These are phyloP conservation scores for Cordyceps fumosorosea DNA, from an alignment of 2,329 filamentous ascomycete genomes.

Conservation along the genomic window DNA sequence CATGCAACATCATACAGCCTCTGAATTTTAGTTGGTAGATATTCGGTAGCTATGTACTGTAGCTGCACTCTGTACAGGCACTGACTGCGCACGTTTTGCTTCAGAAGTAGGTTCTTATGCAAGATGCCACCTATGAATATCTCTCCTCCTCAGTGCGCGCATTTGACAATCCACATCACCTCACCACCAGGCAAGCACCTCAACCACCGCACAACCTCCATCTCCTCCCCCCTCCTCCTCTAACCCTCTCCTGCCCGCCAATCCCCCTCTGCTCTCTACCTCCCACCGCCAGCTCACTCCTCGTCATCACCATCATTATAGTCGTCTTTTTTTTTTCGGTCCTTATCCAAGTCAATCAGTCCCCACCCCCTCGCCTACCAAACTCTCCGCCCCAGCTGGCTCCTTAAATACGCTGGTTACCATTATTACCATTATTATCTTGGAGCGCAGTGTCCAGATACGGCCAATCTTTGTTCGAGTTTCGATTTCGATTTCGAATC, in stretches of 20 bases:
- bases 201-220: background rate
- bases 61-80: too few relatives aligned
- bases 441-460: background rate
- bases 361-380: background rate
- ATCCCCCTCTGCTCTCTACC: background rate
- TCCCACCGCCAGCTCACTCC: background rate
- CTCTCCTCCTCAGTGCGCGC: background rate
- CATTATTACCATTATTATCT: background rate
- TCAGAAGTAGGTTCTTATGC: background rate
- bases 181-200: background rate
- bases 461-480: background rate
- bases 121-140: background rate
- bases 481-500: background rate
- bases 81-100: too few relatives aligned
- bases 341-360: background rate
- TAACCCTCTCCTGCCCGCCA: background rate
- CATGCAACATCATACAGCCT: background rate
- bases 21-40: background rate
- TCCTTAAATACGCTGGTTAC: background rate
- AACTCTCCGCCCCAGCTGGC: background rate
- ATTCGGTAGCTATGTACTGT: too few relatives aligned
- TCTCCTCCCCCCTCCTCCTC: background rate
- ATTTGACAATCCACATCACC: background rate
- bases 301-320: background rate
- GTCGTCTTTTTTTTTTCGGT: background rate